Evolutionary conservation across 23 red algal genomes (phyloP), one percentile per base, ranked within the genome.

Genomic region (Gracilaria domingensis): DNA sequence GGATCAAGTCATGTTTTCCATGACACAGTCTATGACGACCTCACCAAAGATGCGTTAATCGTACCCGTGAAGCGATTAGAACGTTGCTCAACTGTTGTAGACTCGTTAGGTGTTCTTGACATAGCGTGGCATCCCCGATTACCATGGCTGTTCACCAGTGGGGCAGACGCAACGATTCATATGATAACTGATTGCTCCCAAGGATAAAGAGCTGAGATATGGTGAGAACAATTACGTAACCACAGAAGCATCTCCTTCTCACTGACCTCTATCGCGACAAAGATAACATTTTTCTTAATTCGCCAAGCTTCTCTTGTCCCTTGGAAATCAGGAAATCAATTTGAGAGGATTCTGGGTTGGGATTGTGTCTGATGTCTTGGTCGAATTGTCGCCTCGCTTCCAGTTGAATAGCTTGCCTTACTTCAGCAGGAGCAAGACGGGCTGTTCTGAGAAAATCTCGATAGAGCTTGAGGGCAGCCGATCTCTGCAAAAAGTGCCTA

Each of bases 41-140:
- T 98, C 33, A 59, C 78, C 9, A 83, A 95, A 75, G 93, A 98
- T 54, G 92, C 97, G n/a, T 74, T 98, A 20, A 93, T 98, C 30
- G 97, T 98, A 48, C 97, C 97, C 32, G 64, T 98, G 45, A 89
- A 89, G 80, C 79, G 62, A 34, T 42, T 98, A 61, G 77, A 70
- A 29, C 32, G 49, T 57, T 83, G 80, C 72, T 84, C 78, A 18
- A 82, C 83, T 17, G 50, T 79, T 11, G 70, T 74, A 21, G 79
- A 91, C 55, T 80, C 77, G 23, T 56, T 94, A 38, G 86, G 93
- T 33, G 93, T 94, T 56, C 85, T 92, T 37, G 82, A 83, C 48
- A 83, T 98, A 17, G 91, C 93, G 7, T 98, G 93, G 88, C 97
- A 98, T 71, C 97, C 97, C 18, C 84, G 92, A 23, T 67, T 98